phyloP scores from a whole-genome alignment of 1,284 basidiomycete genomes.

The Pterula multifida region DNA sequence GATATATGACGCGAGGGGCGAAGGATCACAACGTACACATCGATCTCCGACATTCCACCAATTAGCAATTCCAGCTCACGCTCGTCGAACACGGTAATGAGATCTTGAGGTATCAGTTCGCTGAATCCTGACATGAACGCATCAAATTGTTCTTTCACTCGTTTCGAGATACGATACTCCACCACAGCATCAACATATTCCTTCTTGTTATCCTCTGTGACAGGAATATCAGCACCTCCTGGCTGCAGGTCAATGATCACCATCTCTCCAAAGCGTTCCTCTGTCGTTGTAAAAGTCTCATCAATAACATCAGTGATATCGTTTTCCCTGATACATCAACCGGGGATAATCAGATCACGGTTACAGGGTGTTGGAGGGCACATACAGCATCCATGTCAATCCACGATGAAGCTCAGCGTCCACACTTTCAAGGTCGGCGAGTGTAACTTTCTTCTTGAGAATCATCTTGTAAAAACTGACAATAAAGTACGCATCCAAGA shows the following conservation, averaged over 20 bases:
- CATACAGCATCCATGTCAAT: constrained; percentile 87
- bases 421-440: constrained; percentile 79
- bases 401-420: constrained; percentile 83
- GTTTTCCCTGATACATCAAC: constrained; percentile 47
- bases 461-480: constrained; percentile 99
- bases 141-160: constrained; percentile 91
- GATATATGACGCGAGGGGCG: constrained; percentile 3
- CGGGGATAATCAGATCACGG: not conserved
- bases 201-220: constrained; percentile 92
- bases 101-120: constrained; percentile 87
- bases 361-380: constrained; percentile 7
- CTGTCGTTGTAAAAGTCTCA: constrained; percentile 82
- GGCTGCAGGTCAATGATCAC: constrained; percentile 84
- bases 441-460: constrained; percentile 78
- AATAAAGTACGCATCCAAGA: constrained; percentile 94
- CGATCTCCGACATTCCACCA: constrained; percentile 94
- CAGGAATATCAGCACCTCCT: constrained; percentile 68
- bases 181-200: constrained; percentile 88
- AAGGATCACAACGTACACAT: constrained; percentile 56
- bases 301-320: constrained; percentile 87
- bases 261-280: constrained; percentile 91
- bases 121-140: constrained; percentile 94
- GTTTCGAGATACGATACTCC: constrained; percentile 83
- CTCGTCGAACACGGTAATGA: constrained; percentile 94
- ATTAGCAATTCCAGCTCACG: constrained; percentile 87